These are phyloP conservation scores for Taiozyma sp. DNA, from an alignment of 1,139 yeast genomes.

Conservation along the genomic window DNA sequence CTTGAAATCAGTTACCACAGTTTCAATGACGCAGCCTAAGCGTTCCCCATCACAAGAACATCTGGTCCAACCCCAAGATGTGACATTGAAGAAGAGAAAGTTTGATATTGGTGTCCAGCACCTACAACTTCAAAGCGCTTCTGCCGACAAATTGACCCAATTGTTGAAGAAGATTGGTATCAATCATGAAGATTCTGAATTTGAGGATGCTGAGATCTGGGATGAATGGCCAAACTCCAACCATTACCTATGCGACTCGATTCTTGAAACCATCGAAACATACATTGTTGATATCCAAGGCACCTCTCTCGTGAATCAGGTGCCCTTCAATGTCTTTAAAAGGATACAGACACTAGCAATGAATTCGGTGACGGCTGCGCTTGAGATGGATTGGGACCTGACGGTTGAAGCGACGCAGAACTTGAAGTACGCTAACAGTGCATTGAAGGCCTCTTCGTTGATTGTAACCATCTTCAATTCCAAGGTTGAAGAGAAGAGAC, in stretches of 20 bases:
- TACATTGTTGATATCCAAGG: slow-evolving; percentile 18
- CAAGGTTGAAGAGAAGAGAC: slow-evolving; percentile 35
- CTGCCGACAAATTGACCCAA: slow-evolving; percentile 6
- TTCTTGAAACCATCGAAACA: slow-evolving; percentile 21
- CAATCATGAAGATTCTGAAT: slow-evolving; percentile 20
- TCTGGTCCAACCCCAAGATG: neutral
- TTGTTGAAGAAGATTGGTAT: slow-evolving; percentile 14
- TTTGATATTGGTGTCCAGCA: slow-evolving; percentile 15
- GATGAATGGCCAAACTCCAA: slow-evolving; percentile 18
- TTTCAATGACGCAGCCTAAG: neutral
- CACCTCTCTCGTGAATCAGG: slow-evolving; percentile 10
- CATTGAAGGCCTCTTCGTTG: slow-evolving; percentile 36
- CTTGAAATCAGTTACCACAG: neutral
- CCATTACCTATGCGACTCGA: slow-evolving; percentile 13
- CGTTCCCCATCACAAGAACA: neutral
- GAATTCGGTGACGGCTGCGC: slow-evolving; percentile 21
- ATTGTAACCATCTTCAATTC: slow-evolving; percentile 39
- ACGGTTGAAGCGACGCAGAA: neutral
- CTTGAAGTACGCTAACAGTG: slow-evolving; percentile 22
- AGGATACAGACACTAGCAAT: slow-evolving; percentile 25
- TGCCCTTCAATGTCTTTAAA: slow-evolving; percentile 22
- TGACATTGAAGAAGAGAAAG: slow-evolving; percentile 15
- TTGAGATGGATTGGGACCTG: slow-evolving; percentile 20
- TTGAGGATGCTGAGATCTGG: slow-evolving; percentile 20
- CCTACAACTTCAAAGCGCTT: slow-evolving; percentile 11